Percentiles rank a stretch among this genome's conserved stretches.
Conservation (phyloP, 2,329 filamentous ascomycete species). For the Pseudogymnoascus sp. region DNA sequence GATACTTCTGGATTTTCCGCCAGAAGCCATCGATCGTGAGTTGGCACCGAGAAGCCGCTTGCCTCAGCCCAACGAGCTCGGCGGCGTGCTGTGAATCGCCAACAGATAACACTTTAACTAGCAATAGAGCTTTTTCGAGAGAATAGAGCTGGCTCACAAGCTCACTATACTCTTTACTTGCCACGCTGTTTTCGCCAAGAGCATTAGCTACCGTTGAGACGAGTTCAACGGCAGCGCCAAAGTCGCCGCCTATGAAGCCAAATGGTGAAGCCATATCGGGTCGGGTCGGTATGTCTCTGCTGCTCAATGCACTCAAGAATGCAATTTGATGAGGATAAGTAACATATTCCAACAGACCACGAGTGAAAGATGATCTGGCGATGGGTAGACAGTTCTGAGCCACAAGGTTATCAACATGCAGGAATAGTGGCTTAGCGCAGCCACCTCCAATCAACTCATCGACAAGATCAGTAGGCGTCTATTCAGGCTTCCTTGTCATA, state of each 20-base stretch:
- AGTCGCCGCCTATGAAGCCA: background rate
- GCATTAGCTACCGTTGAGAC: background rate
- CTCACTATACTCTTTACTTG: background rate
- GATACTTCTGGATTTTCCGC: constrained; percentile 23
- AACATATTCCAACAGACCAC: background rate
- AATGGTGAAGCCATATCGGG: background rate
- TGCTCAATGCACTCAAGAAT: background rate
- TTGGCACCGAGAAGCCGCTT: constrained; percentile 16
- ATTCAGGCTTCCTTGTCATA: background rate
- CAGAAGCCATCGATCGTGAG: constrained; percentile 25
- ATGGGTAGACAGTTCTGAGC: background rate
- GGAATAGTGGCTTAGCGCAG: background rate
- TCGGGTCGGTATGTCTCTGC: background rate
- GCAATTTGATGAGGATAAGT: background rate
- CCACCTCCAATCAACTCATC: background rate
- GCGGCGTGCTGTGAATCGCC: background rate
- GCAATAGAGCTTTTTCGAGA: background rate
- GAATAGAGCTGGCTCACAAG: background rate
- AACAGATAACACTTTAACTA: background rate
- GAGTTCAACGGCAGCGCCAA: background rate
- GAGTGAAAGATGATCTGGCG: background rate
- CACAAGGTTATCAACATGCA: background rate
- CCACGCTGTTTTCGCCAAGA: background rate
- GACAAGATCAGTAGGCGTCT: background rate
- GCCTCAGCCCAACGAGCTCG: background rate